Base-by-base conservation (phyloP, 305 asterid species). In the Fraxinus nigra region DNA sequence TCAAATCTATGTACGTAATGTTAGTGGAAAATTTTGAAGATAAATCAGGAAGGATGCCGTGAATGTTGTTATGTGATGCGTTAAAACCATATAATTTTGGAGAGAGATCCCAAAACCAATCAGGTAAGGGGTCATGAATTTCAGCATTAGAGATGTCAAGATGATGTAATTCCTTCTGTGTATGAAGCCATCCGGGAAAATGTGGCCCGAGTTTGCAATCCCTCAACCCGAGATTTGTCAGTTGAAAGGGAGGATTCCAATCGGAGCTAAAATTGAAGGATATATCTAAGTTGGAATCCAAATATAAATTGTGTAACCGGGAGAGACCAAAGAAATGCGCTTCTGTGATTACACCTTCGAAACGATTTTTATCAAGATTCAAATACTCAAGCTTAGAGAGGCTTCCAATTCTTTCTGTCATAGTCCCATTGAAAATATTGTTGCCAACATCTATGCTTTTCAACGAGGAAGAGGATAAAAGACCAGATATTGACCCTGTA, bases 111-210 rank as follows among this genome's bases (percentile, higher is more conserved):
- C 79, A 79, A 61, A 89, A 87, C 92, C 92, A 87, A 28, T 26
- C 14, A 2, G 90, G 89, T 1, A 86, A 24, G n/a, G 6, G 20
- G 79, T 79, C 88, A 5, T 54, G 16, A 67, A 88, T 85, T 24
- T 24, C 61, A 1, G 87, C 38, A 76, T 4, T 33, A 1, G 87
- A 86, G n/a, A 86, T 76, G 32, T 81, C 85, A 22, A 81, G 67
- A 24, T 1, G 4, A 1, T 2, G 3, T 3, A 83, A 63, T 3
- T 63, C 7, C 4, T 33, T 65, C 24, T 88, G 87, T 33, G 5
- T 81, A n/a, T 61, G 54, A 43, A 83, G 84, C 86, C 88, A 86
- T 35, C 16, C 16, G 0, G 87, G 89, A 3, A 83, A 88, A 63
- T 72, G 5, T 2, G 83, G 88, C 30, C 91, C 91, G 13, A 84